Evolutionary conservation across 2,329 filamentous ascomycete species (phyloP).

Genomic region (Alternaria gansuensis): DNA sequence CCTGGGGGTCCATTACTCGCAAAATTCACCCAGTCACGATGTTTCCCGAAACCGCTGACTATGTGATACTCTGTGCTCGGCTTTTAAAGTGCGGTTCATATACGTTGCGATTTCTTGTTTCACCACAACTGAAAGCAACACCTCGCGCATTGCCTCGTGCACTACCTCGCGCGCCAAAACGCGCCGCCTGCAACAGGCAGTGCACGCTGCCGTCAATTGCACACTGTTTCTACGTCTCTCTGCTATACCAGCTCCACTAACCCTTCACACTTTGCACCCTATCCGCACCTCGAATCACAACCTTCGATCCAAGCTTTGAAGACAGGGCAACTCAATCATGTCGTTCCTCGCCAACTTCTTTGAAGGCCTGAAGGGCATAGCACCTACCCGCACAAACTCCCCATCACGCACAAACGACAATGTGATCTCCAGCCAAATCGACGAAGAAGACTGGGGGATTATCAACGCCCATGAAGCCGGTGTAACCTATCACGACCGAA

Average conservation of each 20-base stretch:
- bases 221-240: neutral
- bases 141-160: neutral
- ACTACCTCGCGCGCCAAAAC: neutral
- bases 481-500: slow-evolving; percentile 6
- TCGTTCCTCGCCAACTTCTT: slow-evolving; percentile 2
- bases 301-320: neutral
- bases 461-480: slow-evolving; percentile 8
- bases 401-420: neutral
- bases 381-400: neutral
- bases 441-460: slow-evolving; percentile 8
- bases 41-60: neutral
- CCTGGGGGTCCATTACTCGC: neutral
- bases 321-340: neutral
- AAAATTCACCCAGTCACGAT: neutral
- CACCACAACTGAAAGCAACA: neutral
- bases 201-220: neutral
- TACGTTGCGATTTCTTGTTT: slow-evolving; percentile 6
- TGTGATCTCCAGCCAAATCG: neutral
- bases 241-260: neutral
- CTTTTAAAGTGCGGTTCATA: slow-evolving; percentile 2
- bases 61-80: neutral
- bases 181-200: neutral
- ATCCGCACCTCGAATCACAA: neutral
- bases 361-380: neutral
- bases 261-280: neutral